phyloP scores from a whole-genome alignment of 257 asterid genomes.

The Forsythia viridissima region DNA sequence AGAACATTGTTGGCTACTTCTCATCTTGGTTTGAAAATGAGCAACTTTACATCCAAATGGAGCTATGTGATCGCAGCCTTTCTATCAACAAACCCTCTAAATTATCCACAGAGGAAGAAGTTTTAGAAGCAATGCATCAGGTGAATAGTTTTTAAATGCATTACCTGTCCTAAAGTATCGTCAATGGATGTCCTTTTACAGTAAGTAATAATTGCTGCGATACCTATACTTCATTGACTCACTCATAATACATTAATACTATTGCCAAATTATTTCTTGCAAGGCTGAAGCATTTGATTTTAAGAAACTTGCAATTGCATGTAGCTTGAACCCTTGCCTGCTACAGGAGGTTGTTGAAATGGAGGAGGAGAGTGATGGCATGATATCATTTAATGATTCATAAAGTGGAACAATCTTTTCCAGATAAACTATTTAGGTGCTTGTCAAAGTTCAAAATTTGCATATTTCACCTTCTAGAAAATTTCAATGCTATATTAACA shows the following conservation, averaged over 20 bases:
- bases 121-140: constrained; percentile 79
- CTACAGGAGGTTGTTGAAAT: neutral
- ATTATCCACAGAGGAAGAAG: constrained; percentile 60
- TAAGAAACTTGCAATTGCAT: neutral
- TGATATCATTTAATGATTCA: neutral
- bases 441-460: neutral
- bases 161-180: constrained; percentile 3
- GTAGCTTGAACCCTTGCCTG: neutral
- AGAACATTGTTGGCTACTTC: constrained; percentile 75
- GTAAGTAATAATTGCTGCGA: neutral
- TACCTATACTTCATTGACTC: neutral
- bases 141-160: constrained; percentile 34
- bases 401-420: neutral
- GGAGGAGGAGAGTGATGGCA: neutral
- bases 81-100: constrained; percentile 44
- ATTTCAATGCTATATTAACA: neutral
- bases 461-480: neutral
- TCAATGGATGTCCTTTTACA: neutral
- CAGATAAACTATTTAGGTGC: neutral
- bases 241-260: neutral
- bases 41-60: constrained; percentile 88
- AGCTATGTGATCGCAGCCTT: constrained; percentile 87
- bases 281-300: neutral
- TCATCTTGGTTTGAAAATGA: constrained; percentile 93
- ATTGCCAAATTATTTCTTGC: neutral